These are phyloP conservation scores for Kluyveromyces sp. DNA, from an alignment of 1,139 yeast species.

Conservation along the genomic window DNA sequence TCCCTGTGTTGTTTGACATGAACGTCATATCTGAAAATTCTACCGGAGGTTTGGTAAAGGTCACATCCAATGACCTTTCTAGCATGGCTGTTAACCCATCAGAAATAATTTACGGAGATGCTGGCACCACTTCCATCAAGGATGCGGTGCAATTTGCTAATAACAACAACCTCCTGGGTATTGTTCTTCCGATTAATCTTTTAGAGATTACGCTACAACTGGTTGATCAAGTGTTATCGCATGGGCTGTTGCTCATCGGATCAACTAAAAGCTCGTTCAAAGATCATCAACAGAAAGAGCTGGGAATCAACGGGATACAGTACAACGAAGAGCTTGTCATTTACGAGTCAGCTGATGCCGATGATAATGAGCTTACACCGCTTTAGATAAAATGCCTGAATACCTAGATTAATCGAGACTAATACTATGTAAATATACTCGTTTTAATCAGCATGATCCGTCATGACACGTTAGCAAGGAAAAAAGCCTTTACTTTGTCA, in stretches of 20 bases:
- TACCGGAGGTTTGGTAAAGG: conserved; percentile 35
- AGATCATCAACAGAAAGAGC: conserved; percentile 22
- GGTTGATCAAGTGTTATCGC: conserved; percentile 65
- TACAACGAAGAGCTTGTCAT: conserved; percentile 61
- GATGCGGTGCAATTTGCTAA: conserved; percentile 69
- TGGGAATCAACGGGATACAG: conserved; percentile 71
- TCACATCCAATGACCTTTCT: conserved; percentile 28
- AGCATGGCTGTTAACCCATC: conserved; percentile 17
- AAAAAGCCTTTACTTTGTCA: conserved; percentile 46
- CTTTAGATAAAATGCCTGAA: neutral
- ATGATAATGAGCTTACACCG: conserved; percentile 23
- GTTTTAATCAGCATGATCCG: conserved; percentile 3
- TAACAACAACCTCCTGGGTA: conserved; percentile 75
- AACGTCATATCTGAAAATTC: conserved; percentile 46
- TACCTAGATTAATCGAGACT: neutral
- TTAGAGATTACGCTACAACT: conserved; percentile 69
- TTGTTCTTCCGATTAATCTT: conserved; percentile 67
- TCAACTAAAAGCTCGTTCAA: conserved; percentile 20
- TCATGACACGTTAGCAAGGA: conserved; percentile 29
- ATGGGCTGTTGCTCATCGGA: conserved; percentile 76
- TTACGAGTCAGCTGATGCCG: conserved; percentile 60
- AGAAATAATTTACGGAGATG: conserved; percentile 32
- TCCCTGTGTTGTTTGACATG: conserved; percentile 84
- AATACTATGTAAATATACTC: neutral
- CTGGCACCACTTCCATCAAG: conserved; percentile 47